These are phyloP conservation scores for Boletus sp. DNA, from an alignment of 1,284 basidiomycete species.

Conservation along the genomic window DNA sequence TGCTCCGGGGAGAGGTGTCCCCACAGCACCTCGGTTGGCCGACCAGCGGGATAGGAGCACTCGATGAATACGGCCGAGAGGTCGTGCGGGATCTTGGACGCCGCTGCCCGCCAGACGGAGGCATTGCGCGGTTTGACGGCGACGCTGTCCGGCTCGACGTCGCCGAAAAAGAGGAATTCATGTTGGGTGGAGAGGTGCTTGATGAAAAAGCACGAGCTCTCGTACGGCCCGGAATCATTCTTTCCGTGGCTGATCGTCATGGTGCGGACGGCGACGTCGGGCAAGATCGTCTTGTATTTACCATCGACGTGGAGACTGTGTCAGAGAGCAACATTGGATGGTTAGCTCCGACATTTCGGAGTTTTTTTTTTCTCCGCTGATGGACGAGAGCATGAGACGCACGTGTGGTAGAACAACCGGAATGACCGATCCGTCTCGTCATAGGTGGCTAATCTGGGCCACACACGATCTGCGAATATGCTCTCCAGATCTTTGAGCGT, in stretches of 20 bases:
- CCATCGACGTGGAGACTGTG: conserved; percentile 42
- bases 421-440: conserved; percentile 52
- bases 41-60: conserved; percentile 72
- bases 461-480: conserved; percentile 75
- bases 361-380: neutral
- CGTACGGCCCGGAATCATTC: conserved; percentile 50
- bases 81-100: conserved; percentile 58
- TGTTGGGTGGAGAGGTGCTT: conserved; percentile 51
- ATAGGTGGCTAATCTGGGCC: conserved; percentile 81
- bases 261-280: conserved; percentile 58
- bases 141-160: conserved; percentile 75
- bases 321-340: neutral
- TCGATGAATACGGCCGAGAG: conserved; percentile 77
- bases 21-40: conserved; percentile 57
- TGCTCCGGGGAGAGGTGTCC: conserved; percentile 78
- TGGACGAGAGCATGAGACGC: conserved; percentile 25
- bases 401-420: conserved; percentile 60
- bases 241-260: conserved; percentile 71
- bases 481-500: conserved; percentile 66
- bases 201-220: conserved; percentile 74
- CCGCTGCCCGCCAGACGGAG: conserved; percentile 68
- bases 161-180: conserved; percentile 82
- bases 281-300: conserved; percentile 49
- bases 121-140: conserved; percentile 52
- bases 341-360: conserved; percentile 11